Base-by-base conservation (phyloP, 2,329 filamentous ascomycete species). In the Penicillium psychrosexuale region DNA sequence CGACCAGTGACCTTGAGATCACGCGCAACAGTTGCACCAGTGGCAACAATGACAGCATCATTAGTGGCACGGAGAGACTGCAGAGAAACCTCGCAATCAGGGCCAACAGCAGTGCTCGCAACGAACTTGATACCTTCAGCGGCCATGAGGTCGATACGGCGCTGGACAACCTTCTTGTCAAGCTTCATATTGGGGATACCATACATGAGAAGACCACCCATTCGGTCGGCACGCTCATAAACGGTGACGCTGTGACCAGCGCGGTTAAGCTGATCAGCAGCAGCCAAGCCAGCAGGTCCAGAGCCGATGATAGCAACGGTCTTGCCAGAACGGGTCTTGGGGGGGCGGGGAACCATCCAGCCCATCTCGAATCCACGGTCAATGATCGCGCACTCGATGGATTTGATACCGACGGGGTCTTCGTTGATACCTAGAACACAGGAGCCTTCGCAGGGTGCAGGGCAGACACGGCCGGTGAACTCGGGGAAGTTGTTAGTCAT, bases 101-200 rank as follows among this genome's bases (percentile, higher is more conserved):
- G 87, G 43, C 92, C 93, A 65, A 97, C 83, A 34, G 86, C 78
- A 52, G 90, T 85, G 58, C 87, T 85, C 31, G 89, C 89, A 75
- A 90, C 85, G 78, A 96, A 96, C 48, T 82, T 82, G 69, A 97
- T 78, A 46, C 93, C 93, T 76, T 97, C 93, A 3, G 86, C 84
- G 51, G 89, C 90, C 90, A 97, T 93, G 76, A 97, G 91, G 75
- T 97, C 90, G 46, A 94, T 91, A 73, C 93, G 89, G 49, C 93
- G 89, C 81, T 97, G 93, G 57, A 97, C 93, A 61, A 97, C 87
- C 71, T 91, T 91, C 83, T 97, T 97, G 80, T 97, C 93, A 39
- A 97, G 88, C 81, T 97, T 97, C 93, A 97, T 97, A 81, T 97
- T 97, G 63, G 93, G 93, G 64, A 97, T 97, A 64, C 93, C 93